Conservation (phyloP, 139 green algal genomes). For the Chlamydomonas sp. region DNA sequence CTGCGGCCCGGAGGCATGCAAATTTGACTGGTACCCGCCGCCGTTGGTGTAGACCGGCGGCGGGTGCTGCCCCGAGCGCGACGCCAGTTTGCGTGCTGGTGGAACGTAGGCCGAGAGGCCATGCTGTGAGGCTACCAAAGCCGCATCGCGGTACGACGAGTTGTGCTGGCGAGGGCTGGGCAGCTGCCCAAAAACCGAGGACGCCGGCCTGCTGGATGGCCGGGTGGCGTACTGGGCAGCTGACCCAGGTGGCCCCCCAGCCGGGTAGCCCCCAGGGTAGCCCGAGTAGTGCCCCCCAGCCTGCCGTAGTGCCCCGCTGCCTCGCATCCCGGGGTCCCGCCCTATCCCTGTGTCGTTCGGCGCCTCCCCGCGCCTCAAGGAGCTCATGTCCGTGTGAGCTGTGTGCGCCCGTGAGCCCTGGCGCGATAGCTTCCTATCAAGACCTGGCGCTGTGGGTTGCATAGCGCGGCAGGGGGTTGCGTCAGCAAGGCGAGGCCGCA, state of each 20-base stretch:
- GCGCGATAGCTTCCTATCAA: neutral
- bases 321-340: neutral
- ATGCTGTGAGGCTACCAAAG: slow-evolving; percentile 11
- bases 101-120: slow-evolving; percentile 13
- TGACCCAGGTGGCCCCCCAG: neutral
- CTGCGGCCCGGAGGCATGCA: neutral
- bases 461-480: too few species aligned
- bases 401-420: slow-evolving; percentile 2
- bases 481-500: too few species aligned
- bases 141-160: slow-evolving; percentile 20
- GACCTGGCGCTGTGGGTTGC: neutral
- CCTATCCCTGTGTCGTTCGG: neutral
- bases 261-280: neutral
- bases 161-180: neutral
- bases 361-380: neutral
- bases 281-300: too few species aligned
- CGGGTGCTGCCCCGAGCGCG: neutral
- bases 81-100: neutral
- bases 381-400: neutral
- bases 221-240: neutral
- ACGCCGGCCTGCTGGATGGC: neutral
- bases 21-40: too few species aligned
- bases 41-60: too few species aligned
- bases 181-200: slow-evolving; percentile 5
- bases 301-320: neutral